Conservation (phyloP, 2,329 filamentous ascomycete species). For the Rhinocladiella mackenziei region DNA sequence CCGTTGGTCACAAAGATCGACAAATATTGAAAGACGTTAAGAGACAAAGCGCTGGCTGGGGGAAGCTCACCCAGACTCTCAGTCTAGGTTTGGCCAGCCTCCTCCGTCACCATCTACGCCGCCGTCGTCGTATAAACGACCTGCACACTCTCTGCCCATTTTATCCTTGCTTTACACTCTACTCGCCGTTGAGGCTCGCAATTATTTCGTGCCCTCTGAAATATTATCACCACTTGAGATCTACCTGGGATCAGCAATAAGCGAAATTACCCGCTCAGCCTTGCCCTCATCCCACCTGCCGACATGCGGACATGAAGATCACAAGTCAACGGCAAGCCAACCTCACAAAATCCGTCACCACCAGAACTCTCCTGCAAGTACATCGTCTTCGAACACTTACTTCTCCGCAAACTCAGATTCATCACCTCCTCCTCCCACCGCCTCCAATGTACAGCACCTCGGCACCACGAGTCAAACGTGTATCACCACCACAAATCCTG, state of each 20-base stretch:
- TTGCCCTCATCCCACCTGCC: no score
- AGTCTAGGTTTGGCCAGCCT: background rate
- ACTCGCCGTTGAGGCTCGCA: no score
- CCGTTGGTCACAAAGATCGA: slow-evolving; percentile 5
- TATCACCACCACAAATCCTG: slow-evolving; percentile 17
- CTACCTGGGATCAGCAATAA: no score
- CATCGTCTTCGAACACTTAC: slow-evolving; percentile 19
- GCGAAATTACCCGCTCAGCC: no score
- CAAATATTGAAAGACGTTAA: background rate
- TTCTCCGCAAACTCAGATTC: slow-evolving; percentile 7
- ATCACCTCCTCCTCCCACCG: slow-evolving; percentile 7
- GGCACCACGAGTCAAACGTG: slow-evolving; percentile 4
- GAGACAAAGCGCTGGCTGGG: background rate
- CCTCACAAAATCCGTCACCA: slow-evolving; percentile 16
- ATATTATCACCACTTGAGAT: no score
- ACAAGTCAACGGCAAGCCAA: slow-evolving; percentile 7
- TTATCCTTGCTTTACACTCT: no score
- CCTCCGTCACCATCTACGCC: slow-evolving; percentile 2
- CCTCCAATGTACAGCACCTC: slow-evolving; percentile 14
- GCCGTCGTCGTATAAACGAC: no score
- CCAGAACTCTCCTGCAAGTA: slow-evolving; percentile 13
- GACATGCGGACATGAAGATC: slow-evolving; percentile 6
- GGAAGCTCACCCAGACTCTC: background rate
- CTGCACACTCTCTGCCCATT: no score
- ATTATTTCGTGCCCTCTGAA: no score